phyloP scores from a whole-genome alignment of 2,329 filamentous ascomycete genomes.

The Ascochyta viciae-villosae region DNA sequence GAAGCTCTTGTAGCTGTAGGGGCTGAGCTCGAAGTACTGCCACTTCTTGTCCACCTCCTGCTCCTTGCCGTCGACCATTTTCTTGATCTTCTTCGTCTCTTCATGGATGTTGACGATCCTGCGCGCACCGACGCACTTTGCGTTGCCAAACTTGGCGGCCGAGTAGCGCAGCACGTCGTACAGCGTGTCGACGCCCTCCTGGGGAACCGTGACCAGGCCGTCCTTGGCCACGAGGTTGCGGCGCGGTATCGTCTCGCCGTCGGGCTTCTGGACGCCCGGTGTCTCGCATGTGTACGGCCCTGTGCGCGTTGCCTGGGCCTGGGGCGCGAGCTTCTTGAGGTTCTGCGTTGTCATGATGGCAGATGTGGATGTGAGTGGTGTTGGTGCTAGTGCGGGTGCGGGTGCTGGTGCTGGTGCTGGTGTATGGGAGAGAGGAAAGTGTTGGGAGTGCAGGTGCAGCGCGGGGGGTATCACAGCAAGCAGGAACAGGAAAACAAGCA shows the following conservation, averaged over 20 bases:
- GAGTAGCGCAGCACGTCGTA: conserved; percentile 79
- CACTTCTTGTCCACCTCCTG: conserved; percentile 87
- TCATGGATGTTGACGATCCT: conserved; percentile 78
- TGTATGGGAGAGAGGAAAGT: not conserved
- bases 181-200: conserved; percentile 75
- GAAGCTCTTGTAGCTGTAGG: conserved; percentile 79
- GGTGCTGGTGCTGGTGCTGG: not conserved
- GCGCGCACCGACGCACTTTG: conserved; percentile 68
- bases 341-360: conserved; percentile 47
- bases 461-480: conserved; percentile 21
- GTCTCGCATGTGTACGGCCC: conserved; percentile 79
- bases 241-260: conserved; percentile 85
- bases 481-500: conserved; percentile 10
- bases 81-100: conserved; percentile 89
- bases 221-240: conserved; percentile 76
- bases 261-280: conserved; percentile 69
- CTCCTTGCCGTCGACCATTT: conserved; percentile 81
- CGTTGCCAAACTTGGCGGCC: conserved; percentile 63
- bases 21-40: conserved; percentile 85
- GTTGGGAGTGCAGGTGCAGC: conserved; percentile 12
- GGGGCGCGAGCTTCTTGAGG: conserved; percentile 57
- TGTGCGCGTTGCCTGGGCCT: conserved; percentile 63
- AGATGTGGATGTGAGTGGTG: conserved; percentile 2
- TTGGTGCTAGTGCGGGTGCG: not conserved
- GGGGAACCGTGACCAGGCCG: conserved; percentile 69